Evolutionary conservation across 495 filamentous ascomycete species (phyloP), one percentile per base, ranked within the genome.

Genomic region (Mytilinidion resinicola): DNA sequence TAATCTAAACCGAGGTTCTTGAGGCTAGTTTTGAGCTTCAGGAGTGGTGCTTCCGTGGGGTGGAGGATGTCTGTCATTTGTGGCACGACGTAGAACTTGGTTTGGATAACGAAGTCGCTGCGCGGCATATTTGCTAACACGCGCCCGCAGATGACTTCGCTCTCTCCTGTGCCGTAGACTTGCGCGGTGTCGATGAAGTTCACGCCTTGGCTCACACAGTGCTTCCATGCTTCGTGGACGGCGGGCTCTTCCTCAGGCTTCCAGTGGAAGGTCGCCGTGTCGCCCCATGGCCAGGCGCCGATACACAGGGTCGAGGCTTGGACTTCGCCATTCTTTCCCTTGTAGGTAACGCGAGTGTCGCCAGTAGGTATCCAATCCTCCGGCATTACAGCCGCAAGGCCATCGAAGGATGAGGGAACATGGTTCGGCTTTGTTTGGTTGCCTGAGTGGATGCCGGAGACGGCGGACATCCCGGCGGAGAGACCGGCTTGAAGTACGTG

Each of bases 151-250:
- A 76, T 69, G 6, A 57, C 59, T 56, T 77, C 74, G 58, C 70
- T 72, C 49, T 73, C 64, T 1, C 74, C 74, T 50, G 65, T 66
- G 19, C 72, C 73, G 48, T 75, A 77, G 11, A 64, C 68, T 61
- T 75, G 67, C 1, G 73, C 70, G 9, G 70, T 76, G 55, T 77
- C 71, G 51, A 76, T 73, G 35, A 71, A 74, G 54, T 72, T 74
- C 25, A 73, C 50, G 10, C 71, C 71, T 4, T 64, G 60, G 4
- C 53, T 30, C 11, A 67, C 63, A 12, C 70, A 57, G 19, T 66
- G 57, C 41, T 64, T 47, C 73, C 73, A 77, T 25, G 70, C 74
- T 47, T 62, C 66, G 25, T 74, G 56, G 33, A 76, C 64, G 0
- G 51, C 58, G 0, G 70, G 72, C 0, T 65, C 58, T 47, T 76